A percentile compares a stretch with the other conserved stretches of the same genome.
Conservation (phyloP, 164 flowering plant species). For the Stephania japonica region DNA sequence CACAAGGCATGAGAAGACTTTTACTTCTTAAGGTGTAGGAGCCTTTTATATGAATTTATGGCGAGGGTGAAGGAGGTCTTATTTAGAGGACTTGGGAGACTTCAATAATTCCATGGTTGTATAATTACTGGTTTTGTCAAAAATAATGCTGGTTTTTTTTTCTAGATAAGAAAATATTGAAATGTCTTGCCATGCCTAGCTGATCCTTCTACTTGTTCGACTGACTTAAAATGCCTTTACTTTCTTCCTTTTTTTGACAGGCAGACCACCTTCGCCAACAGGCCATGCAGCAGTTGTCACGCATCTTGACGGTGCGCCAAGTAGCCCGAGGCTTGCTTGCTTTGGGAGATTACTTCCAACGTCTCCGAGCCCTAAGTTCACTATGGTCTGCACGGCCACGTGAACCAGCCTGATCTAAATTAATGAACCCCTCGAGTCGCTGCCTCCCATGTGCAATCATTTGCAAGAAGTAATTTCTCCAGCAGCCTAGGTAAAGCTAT, state of each 20-base stretch:
- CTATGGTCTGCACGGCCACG: conserved; percentile 68
- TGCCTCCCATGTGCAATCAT: not conserved
- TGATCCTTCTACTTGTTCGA: not conserved
- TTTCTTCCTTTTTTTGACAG: conserved; percentile 27
- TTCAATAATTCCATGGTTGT: no score
- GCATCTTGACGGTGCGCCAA: conserved; percentile 66
- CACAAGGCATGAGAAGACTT: no score
- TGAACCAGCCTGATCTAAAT: conserved; percentile 36
- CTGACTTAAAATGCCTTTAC: not conserved
- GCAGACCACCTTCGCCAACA: conserved; percentile 82
- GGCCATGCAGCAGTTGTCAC: conserved; percentile 60
- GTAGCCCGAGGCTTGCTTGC: conserved; percentile 74
- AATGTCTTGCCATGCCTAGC: no score
- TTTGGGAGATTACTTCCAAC: conserved; percentile 79
- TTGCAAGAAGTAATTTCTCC: not conserved
- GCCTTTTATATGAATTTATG: no score
- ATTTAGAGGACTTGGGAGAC: no score
- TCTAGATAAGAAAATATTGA: no score
- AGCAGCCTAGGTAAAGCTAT: conserved; percentile 1
- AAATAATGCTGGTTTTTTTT: no score
- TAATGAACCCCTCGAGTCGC: not conserved
- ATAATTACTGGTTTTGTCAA: no score
- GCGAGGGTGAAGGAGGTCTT: no score
- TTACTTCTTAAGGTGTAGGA: no score
- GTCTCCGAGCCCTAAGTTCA: conserved; percentile 66